Evolutionary conservation across 306 rosid genomes (phyloP).

Genomic region (Dryas drummondii): DNA sequence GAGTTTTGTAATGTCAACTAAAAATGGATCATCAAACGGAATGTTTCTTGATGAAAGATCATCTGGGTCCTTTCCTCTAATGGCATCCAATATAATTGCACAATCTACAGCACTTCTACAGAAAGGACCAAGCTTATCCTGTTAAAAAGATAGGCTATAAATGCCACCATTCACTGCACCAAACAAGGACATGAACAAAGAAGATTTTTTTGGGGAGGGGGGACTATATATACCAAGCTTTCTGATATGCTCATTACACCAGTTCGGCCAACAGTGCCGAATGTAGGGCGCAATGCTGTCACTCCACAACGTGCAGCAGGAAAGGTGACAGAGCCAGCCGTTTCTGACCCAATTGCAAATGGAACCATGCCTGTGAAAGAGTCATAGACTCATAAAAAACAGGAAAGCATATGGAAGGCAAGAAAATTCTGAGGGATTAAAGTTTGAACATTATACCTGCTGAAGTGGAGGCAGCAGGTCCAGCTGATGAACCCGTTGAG

Average conservation of each 20-base stretch:
- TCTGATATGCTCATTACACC: constrained; percentile 89
- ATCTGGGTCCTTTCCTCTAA: constrained; percentile 75
- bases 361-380: constrained; percentile 70
- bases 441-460: constrained; percentile 45
- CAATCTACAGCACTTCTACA: constrained; percentile 86
- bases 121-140: constrained; percentile 92
- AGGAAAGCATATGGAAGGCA: not conserved
- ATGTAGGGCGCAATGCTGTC: constrained; percentile 80
- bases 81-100: constrained; percentile 59
- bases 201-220: not conserved
- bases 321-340: constrained; percentile 73
- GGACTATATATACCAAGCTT: constrained; percentile 53
- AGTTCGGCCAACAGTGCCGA: constrained; percentile 73
- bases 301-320: constrained; percentile 87
- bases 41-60: constrained; percentile 70
- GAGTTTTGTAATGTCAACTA: constrained; percentile 58
- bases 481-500: constrained; percentile 89
- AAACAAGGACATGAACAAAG: not conserved
- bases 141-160: constrained; percentile 31
- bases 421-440: not conserved
- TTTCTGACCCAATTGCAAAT: constrained; percentile 87
- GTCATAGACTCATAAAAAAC: not conserved
- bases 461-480: constrained; percentile 80
- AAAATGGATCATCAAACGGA: constrained; percentile 65
- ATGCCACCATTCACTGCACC: constrained; percentile 10